Percentiles rank a stretch among this genome's conserved stretches.
Evolutionary conservation across 1,284 basidiomycete species (phyloP).

Genomic region (Melampsora americana): DNA sequence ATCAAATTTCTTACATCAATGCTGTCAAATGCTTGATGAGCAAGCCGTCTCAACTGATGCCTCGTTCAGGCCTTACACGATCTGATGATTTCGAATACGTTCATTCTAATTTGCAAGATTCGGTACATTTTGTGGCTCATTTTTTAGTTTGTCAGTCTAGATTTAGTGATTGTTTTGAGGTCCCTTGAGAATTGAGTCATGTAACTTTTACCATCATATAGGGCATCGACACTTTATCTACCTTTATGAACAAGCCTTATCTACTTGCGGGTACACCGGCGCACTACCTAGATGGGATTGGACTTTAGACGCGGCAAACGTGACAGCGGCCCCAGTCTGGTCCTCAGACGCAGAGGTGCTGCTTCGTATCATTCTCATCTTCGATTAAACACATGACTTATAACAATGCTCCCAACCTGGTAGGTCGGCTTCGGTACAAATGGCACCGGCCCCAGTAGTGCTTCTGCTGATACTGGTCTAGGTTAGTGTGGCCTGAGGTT

Average conservation of each 20-base stretch:
- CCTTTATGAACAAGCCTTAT: conserved; percentile 29
- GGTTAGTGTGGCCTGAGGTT: neutral
- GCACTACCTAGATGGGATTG: conserved; percentile 38
- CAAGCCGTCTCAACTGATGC: conserved; percentile 13
- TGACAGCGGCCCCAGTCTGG: conserved; percentile 27
- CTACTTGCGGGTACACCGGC: conserved; percentile 20
- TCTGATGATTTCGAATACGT: conserved; percentile 42
- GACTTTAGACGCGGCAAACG: conserved; percentile 27
- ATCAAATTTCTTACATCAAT: conserved; percentile 39
- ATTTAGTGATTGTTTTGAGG: neutral
- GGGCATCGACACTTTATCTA: conserved; percentile 42
- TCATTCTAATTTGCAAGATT: conserved; percentile 22
- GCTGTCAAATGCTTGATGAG: conserved; percentile 38
- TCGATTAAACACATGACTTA: neutral
- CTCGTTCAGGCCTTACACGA: conserved; percentile 11
- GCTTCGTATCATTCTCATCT: neutral
- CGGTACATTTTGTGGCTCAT: conserved; percentile 35
- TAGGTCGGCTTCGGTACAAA: conserved; percentile 37
- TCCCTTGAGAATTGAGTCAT: neutral
- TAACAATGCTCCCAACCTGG: neutral
- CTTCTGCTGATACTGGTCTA: neutral
- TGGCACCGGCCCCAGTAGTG: conserved; percentile 25
- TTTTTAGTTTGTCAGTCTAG: conserved; percentile 32
- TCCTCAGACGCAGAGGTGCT: conserved; percentile 6
- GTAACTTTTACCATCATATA: conserved; percentile 9